Conservation (phyloP, 1,284 basidiomycete genomes). For the Moesziomyces aphidis region DNA sequence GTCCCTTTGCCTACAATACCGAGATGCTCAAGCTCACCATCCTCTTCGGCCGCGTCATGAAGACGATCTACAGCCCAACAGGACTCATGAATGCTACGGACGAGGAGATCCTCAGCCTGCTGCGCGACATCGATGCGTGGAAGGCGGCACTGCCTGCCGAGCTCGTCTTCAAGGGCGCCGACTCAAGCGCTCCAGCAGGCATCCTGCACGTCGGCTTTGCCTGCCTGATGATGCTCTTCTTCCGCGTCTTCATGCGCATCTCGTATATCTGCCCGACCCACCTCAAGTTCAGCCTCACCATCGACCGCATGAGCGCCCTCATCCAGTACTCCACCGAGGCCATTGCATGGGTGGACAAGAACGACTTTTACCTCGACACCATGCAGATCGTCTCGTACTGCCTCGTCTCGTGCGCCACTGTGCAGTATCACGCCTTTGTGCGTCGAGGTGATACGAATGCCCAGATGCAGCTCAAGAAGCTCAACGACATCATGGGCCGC, state of each 20-base stretch:
- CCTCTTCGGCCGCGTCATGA: slow-evolving; percentile 64
- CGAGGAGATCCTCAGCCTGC: slow-evolving; percentile 58
- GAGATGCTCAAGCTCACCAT: slow-evolving; percentile 65
- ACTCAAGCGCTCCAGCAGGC: slow-evolving; percentile 50
- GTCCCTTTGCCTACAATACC: slow-evolving; percentile 62
- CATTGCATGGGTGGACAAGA: slow-evolving; percentile 59
- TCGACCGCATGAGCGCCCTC: slow-evolving; percentile 60
- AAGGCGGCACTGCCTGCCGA: slow-evolving; percentile 51
- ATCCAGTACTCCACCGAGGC: slow-evolving; percentile 56
- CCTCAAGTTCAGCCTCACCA: slow-evolving; percentile 61
- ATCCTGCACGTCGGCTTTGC: slow-evolving; percentile 59
- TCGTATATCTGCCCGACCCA: slow-evolving; percentile 64
- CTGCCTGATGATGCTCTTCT: slow-evolving; percentile 62
- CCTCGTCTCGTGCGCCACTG: slow-evolving; percentile 62
- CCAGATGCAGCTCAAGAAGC: slow-evolving; percentile 42
- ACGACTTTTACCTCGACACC: slow-evolving; percentile 62
- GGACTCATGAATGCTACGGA: slow-evolving; percentile 65
- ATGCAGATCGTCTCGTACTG: slow-evolving; percentile 60
- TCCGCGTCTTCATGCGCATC: slow-evolving; percentile 64
- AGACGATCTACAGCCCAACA: slow-evolving; percentile 65
- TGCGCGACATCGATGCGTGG: slow-evolving; percentile 62
- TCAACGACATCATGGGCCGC: slow-evolving; percentile 38
- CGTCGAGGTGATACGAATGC: slow-evolving; percentile 56
- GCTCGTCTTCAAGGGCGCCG: slow-evolving; percentile 49
- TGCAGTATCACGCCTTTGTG: slow-evolving; percentile 62